phyloP scores from a whole-genome alignment of 257 asterid species.

The Solanum pinnatisectum region DNA sequence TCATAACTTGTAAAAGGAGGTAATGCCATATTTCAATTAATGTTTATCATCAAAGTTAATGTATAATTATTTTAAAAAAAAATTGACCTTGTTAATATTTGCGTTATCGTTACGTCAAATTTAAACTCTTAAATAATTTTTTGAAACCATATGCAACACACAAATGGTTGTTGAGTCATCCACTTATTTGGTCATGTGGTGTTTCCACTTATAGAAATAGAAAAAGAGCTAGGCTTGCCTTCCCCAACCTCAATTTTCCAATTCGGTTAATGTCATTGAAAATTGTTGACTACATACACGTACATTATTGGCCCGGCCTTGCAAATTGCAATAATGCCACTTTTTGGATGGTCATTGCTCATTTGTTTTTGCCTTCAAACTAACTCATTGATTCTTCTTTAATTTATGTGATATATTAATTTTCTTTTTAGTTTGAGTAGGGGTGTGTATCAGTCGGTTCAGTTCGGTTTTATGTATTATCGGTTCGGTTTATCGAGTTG shows the following conservation, averaged over 20 bases:
- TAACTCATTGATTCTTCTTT: background rate
- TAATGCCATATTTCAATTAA: too few relatives aligned
- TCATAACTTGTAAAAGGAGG: too few relatives aligned
- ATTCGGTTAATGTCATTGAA: constrained; percentile 12
- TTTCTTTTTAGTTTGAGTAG: too few relatives aligned
- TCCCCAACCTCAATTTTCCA: constrained; percentile 12
- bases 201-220: constrained; percentile 15
- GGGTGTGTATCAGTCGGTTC: too few relatives aligned
- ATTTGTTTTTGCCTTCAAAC: background rate
- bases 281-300: constrained; percentile 10
- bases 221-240: constrained; percentile 18
- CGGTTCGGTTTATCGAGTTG: too few relatives aligned
- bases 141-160: constrained; percentile 2
- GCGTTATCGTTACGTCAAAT: too few relatives aligned
- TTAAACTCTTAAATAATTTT: background rate
- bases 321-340: constrained; percentile 1
- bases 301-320: constrained; percentile 18
- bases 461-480: too few relatives aligned
- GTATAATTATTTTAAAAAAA: too few relatives aligned
- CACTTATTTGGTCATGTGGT: constrained; percentile 3
- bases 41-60: too few relatives aligned
- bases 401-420: background rate
- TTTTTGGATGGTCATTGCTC: background rate
- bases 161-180: constrained; percentile 34
- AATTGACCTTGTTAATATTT: too few relatives aligned